Conservation (phyloP, 1,284 basidiomycete genomes). For the Trametes versicolor region DNA sequence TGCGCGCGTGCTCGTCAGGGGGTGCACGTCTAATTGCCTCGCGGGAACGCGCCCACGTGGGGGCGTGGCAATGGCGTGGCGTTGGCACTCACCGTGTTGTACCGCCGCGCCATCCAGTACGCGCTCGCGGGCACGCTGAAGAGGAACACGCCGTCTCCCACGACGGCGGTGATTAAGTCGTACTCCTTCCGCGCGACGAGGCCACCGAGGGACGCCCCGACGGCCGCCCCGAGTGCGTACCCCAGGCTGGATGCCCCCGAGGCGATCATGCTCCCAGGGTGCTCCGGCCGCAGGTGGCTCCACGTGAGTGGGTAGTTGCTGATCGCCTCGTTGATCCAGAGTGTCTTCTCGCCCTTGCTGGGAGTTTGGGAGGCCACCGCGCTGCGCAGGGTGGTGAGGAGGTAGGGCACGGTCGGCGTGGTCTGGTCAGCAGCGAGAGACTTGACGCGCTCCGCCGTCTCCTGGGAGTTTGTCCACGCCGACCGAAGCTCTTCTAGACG, state of each 20-base stretch:
- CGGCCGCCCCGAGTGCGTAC: conserved; percentile 70
- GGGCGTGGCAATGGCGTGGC: neutral
- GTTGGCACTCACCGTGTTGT: conserved; percentile 62
- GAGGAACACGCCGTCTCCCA: conserved; percentile 75
- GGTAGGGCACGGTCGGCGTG: conserved; percentile 55
- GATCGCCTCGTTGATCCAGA: conserved; percentile 72
- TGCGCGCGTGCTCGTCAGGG: conserved; percentile 37
- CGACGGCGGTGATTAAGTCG: conserved; percentile 65
- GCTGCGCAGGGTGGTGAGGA: conserved; percentile 59
- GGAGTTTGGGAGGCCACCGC: conserved; percentile 49
- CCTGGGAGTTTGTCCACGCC: conserved; percentile 40
- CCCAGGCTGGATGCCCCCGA: conserved; percentile 72
- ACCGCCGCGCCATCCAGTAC: conserved; percentile 76
- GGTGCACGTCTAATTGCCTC: neutral
- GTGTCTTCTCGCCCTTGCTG: conserved; percentile 49
- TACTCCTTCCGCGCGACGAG: conserved; percentile 45
- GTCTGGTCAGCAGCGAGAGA: conserved; percentile 32
- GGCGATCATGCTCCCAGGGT: conserved; percentile 58
- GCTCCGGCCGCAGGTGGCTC: conserved; percentile 64
- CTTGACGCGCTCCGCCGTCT: conserved; percentile 35
- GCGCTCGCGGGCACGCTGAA: conserved; percentile 73
- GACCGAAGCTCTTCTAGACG: conserved; percentile 20
- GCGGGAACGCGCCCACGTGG: neutral
- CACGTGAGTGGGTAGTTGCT: conserved; percentile 64
- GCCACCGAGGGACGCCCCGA: conserved; percentile 64